Conservation (phyloP, 257 asterid species). For the Solanum commersonii region DNA sequence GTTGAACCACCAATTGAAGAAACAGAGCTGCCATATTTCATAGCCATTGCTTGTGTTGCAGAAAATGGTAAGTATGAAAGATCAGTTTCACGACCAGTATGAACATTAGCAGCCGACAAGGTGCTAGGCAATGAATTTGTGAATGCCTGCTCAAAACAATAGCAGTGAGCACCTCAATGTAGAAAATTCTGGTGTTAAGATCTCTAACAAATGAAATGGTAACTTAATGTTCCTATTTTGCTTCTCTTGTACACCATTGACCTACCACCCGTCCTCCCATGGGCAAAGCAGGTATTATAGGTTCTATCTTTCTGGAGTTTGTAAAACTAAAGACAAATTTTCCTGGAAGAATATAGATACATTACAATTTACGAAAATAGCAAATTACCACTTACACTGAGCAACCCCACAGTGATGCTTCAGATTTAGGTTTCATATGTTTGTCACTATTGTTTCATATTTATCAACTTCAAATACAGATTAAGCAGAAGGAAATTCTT, state of each 20-base stretch:
- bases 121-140: constrained; percentile 49
- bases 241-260: not conserved
- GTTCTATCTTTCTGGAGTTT: not conserved
- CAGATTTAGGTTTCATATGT: not conserved
- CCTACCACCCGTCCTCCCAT: not conserved
- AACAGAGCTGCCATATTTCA: constrained; percentile 46
- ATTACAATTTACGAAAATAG: not conserved
- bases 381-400: not conserved
- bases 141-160: constrained; percentile 33
- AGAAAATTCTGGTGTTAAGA: not conserved
- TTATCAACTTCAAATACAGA: not conserved
- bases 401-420: not conserved
- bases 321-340: not conserved
- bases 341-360: not conserved
- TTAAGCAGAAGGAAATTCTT: not conserved
- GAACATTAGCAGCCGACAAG: constrained; percentile 43
- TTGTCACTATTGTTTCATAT: not conserved
- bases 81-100: constrained; percentile 63
- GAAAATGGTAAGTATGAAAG: constrained; percentile 52
- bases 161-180: not conserved
- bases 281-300: not conserved
- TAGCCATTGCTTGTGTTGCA: constrained; percentile 38
- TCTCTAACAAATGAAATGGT: not conserved
- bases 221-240: not conserved
- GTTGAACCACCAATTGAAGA: constrained; percentile 47